Percentiles rank a stretch among this genome's conserved stretches.
Evolutionary conservation across 1,139 yeast genomes (phyloP).

Genomic region (Zygosaccharomyces pseudobailii): DNA sequence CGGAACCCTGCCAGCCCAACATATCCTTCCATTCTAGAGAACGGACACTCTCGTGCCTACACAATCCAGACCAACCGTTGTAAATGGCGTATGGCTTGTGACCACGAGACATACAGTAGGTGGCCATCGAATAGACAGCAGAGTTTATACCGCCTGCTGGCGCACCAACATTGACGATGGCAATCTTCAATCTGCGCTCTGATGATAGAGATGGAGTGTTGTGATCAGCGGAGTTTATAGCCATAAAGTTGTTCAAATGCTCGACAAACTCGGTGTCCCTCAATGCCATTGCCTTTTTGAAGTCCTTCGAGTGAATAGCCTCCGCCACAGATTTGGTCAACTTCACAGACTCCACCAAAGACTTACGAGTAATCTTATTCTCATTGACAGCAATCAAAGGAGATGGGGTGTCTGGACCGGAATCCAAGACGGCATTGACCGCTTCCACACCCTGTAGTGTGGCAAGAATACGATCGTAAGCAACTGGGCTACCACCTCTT

Average conservation of each 20-base stretch:
- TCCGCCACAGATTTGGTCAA: conserved; percentile 82
- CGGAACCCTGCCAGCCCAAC: conserved; percentile 83
- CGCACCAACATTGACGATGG: conserved; percentile 89
- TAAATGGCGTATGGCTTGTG: conserved; percentile 83
- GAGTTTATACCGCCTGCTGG: conserved; percentile 97
- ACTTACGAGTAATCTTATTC: conserved; percentile 77
- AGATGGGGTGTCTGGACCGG: conserved; percentile 87
- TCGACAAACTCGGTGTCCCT: conserved; percentile 87
- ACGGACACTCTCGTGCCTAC: conserved; percentile 71
- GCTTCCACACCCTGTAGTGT: conserved; percentile 98
- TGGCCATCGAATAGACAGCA: conserved; percentile 85
- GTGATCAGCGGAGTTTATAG: conserved; percentile 68
- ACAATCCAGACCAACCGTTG: conserved; percentile 89
- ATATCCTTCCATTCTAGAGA: conserved; percentile 81
- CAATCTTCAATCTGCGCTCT: conserved; percentile 53
- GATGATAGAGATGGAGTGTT: conserved; percentile 47
- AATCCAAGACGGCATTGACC: conserved; percentile 82
- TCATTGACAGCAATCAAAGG: conserved; percentile 91
- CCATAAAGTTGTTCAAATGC: conserved; percentile 64
- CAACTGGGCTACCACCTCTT: conserved; percentile 97
- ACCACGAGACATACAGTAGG: conserved; percentile 86
- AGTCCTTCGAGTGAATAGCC: conserved; percentile 74
- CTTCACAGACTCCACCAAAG: conserved; percentile 83
- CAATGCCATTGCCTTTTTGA: conserved; percentile 77
- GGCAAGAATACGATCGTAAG: conserved; percentile 83